Percentiles rank a stretch among this genome's conserved stretches.
Conservation (phyloP, 768 basidiomycete species). For the Termitomyces titanicus region DNA sequence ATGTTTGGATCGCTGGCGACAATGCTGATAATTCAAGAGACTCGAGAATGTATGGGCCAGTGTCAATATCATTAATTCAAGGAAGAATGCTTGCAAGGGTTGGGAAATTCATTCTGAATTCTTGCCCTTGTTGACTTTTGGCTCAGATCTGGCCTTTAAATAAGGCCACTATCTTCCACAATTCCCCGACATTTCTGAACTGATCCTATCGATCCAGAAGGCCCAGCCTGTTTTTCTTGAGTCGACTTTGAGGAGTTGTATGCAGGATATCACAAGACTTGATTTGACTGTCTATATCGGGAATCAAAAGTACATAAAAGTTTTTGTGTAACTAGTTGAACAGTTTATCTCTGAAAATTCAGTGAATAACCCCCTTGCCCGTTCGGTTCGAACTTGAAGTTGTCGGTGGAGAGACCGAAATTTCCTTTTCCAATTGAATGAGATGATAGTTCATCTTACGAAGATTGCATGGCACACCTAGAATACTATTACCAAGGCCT, state of each 20-base stretch:
- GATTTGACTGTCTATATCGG: not conserved
- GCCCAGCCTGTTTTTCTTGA: not conserved
- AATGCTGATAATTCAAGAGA: constrained; percentile 82
- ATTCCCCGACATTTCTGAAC: constrained; percentile 38
- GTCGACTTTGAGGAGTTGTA: not conserved
- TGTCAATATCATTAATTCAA: constrained; percentile 75
- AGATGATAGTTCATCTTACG: not conserved
- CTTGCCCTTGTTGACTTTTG: constrained; percentile 1
- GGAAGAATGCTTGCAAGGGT: constrained; percentile 68
- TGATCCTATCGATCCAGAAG: constrained; percentile 9
- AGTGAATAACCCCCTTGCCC: constrained; percentile 95
- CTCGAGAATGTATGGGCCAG: constrained; percentile 90
- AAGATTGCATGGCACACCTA: constrained; percentile 49
- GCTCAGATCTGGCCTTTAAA: constrained; percentile 42
- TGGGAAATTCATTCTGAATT: constrained; percentile 14
- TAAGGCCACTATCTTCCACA: constrained; percentile 37
- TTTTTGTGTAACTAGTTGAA: not conserved
- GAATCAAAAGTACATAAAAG: not conserved
- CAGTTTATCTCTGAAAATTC: constrained; percentile 64
- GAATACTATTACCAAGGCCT: constrained; percentile 83
- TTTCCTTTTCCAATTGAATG: constrained; percentile 49
- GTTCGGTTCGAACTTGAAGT: constrained; percentile 95
- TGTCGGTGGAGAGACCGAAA: constrained; percentile 93
- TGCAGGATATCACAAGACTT: not conserved
- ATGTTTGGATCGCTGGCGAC: constrained; percentile 91